Percentiles rank a stretch among this genome's conserved stretches.
phyloP scores from a whole-genome alignment of 148 eudicot species.

The Vaccinium macrocarpon region DNA sequence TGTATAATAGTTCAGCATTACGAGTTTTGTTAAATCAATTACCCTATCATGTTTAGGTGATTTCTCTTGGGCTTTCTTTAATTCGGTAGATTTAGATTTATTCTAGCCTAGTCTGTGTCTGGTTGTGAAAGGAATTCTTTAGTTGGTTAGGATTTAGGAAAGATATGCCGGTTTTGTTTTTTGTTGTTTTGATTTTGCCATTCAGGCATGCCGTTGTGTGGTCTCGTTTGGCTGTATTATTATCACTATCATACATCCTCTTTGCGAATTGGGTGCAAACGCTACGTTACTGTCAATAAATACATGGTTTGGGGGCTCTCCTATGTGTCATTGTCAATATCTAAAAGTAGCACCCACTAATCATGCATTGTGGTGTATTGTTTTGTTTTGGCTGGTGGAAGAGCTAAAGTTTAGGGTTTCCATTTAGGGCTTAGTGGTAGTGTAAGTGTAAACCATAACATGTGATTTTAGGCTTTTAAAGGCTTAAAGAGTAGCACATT shows the following conservation, averaged over 20 bases:
- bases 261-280: not conserved
- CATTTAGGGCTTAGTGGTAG: not conserved
- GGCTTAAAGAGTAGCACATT: not conserved
- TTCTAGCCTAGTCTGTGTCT: not conserved
- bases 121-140: constrained; percentile 3
- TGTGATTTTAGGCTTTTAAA: not conserved
- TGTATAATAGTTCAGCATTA: not conserved
- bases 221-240: not conserved
- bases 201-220: not conserved
- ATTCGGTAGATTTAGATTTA: not conserved
- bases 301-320: not conserved
- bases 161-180: not conserved
- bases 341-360: not conserved
- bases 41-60: not conserved
- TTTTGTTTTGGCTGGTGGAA: not conserved
- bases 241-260: not conserved
- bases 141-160: not conserved
- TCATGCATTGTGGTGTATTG: not conserved
- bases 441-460: not conserved
- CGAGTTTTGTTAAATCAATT: not conserved
- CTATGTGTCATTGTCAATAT: not conserved
- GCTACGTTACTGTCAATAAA: not conserved
- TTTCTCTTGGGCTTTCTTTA: not conserved
- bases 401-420: not conserved
- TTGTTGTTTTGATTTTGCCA: not conserved